phyloP scores from a whole-genome alignment of 1,284 basidiomycete genomes.

The Hemileia vastatrix region DNA sequence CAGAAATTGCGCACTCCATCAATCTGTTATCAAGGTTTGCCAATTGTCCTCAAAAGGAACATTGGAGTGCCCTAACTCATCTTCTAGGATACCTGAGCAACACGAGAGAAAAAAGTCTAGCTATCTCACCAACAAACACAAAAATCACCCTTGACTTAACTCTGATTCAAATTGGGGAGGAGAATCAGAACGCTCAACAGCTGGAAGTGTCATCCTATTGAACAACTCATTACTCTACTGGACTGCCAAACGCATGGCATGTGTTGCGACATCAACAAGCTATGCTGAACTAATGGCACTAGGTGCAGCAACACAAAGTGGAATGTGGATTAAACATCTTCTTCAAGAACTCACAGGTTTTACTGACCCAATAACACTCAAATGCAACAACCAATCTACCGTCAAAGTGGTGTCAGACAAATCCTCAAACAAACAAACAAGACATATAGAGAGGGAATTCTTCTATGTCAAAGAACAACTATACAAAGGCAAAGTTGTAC shows the following conservation, averaged over 20 bases:
- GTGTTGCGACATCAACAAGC: not conserved
- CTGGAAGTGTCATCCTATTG: not conserved
- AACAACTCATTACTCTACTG: not conserved
- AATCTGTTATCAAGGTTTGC: slow-evolving; percentile 4
- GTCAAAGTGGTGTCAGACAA: not conserved
- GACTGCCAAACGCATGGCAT: not conserved
- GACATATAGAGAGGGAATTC: slow-evolving; percentile 1
- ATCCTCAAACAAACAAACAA: not conserved
- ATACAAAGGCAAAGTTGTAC: no score
- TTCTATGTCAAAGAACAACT: not conserved
- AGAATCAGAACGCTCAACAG: not conserved
- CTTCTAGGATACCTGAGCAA: not conserved
- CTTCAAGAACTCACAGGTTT: not conserved
- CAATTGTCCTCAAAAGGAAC: not conserved
- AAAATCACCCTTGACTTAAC: no score
- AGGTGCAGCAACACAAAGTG: not conserved
- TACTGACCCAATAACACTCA: not conserved
- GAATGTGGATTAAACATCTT: not conserved
- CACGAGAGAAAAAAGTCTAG: not conserved
- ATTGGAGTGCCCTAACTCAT: not conserved
- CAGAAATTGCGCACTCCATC: not conserved
- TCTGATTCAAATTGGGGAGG: not conserved
- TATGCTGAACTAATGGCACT: not conserved
- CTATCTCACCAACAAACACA: no score
- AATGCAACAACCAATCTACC: not conserved